Base-by-base conservation (phyloP, 176 grass and related monocot species). In the Carex myosuroides region DNA sequence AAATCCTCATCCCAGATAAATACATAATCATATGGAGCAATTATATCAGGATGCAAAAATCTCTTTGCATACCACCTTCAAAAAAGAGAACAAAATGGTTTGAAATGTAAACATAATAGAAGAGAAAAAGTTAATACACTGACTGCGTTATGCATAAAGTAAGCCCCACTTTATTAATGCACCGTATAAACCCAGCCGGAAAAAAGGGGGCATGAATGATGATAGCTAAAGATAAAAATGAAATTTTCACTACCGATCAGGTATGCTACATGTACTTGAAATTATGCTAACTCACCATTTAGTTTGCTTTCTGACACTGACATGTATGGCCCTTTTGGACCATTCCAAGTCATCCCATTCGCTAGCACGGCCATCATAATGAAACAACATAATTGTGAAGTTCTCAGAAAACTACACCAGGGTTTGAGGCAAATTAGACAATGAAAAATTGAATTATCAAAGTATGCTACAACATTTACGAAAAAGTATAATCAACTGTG, bases 1-100 rank as follows among this genome's bases (percentile, higher is more conserved):
- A 97, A 87, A 76, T 97, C 94, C 81, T 97, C 94, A 67, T 97
- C 94, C 94, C 94, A 97, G 46, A 97, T 91, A 81, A 97, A 97
- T 85, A 97, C 84, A 58, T 91, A 97, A 24, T 97, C 94, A 35
- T 92, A 97, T 52, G 88, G 67, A 81, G 90, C 92, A 87, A 97
- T 85, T 35, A 97, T 97, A 85, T 97, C 92, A 88, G 94, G 94
- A 70, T 97, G 94, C 83, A 97, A 83, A 87, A 97, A 97, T 85
- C 92, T 89, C 86, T 97, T 97, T 12, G 92, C 94, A 68, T 92
- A 97, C 94, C 92, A 97, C 92, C 92, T 97, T 77, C 32, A 84
- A 78, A 66, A 53, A 83, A 79, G 70, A 65, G 35, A 80, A 64
- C 1, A 79, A 33, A 63, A 68, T 13, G 44, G 46, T 30, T 29